These are phyloP conservation scores for Chytriomyces sp. DNA, from an alignment of 192 early-diverging fungal genomes.

Conservation along the genomic window DNA sequence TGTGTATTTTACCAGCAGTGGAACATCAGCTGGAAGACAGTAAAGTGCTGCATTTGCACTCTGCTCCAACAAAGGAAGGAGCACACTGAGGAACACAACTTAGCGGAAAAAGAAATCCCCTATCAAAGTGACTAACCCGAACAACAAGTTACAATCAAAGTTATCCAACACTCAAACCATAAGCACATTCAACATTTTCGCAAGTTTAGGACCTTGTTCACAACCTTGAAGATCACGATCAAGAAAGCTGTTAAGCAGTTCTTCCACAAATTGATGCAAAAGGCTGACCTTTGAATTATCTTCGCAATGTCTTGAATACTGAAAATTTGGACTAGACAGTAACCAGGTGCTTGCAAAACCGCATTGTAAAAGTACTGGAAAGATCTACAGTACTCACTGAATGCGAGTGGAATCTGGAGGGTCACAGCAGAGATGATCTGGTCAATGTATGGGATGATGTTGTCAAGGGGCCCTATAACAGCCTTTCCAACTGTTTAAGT, in stretches of 20 bases:
- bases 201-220: conserved; percentile 62
- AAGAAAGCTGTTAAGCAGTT: conserved; percentile 77
- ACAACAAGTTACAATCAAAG: conserved; percentile 74
- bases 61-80: conserved; percentile 73
- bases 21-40: conserved; percentile 53
- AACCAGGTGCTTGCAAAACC: conserved; percentile 81
- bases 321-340: conserved; percentile 80
- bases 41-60: conserved; percentile 49
- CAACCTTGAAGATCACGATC: conserved; percentile 71
- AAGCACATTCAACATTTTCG: conserved; percentile 79
- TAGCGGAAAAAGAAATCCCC: background rate
- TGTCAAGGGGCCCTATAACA: conserved; percentile 54
- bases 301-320: conserved; percentile 65
- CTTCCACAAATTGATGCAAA: conserved; percentile 70
- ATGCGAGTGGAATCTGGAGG: conserved; percentile 74
- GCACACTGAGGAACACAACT: conserved; percentile 48
- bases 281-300: conserved; percentile 63
- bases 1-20: conserved; percentile 70
- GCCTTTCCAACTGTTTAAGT: conserved; percentile 74
- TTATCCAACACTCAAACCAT: conserved; percentile 92
- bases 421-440: conserved; percentile 72
- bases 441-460: conserved; percentile 62
- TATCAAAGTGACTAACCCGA: conserved; percentile 47
- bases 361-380: conserved; percentile 47
- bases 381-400: conserved; percentile 61